phyloP scores from a whole-genome alignment of 139 green algal species.

The Marvania coccoides region DNA sequence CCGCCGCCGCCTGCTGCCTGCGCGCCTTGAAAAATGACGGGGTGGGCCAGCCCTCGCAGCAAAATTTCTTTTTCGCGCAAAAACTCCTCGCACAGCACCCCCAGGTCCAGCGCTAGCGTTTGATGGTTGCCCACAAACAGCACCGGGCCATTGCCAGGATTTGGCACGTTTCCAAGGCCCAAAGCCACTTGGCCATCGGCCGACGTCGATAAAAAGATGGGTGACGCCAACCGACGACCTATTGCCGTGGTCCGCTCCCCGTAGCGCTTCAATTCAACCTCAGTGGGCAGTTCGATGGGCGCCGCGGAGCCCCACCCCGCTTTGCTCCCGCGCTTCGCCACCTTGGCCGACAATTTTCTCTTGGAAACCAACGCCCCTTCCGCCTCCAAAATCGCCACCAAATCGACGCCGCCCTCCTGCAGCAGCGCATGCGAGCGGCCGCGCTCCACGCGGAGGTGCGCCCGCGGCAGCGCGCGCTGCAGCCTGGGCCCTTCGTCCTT shows the following conservation, averaged over 20 bases:
- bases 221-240: slow-evolving; percentile 46
- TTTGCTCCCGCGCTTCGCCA: slow-evolving; percentile 18
- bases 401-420: slow-evolving; percentile 65
- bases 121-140: slow-evolving; percentile 96
- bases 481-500: slow-evolving; percentile 47
- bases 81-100: slow-evolving; percentile 65
- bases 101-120: slow-evolving; percentile 71
- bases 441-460: slow-evolving; percentile 23
- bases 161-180: slow-evolving; percentile 37
- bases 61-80: slow-evolving; percentile 53
- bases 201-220: slow-evolving; percentile 74
- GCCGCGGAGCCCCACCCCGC: slow-evolving; percentile 44
- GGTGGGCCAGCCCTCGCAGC: slow-evolving; percentile 77
- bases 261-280: slow-evolving; percentile 32
- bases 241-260: slow-evolving; percentile 14
- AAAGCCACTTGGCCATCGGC: slow-evolving; percentile 36
- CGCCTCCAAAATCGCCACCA: slow-evolving; percentile 60
- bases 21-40: slow-evolving; percentile 26
- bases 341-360: slow-evolving; percentile 35
- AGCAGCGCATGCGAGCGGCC: slow-evolving; percentile 68
- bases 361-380: slow-evolving; percentile 64
- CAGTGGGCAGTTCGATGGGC: slow-evolving; percentile 74
- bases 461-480: slow-evolving; percentile 37
- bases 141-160: slow-evolving; percentile 34
- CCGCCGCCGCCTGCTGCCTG: neutral